These are phyloP conservation scores for Fraxinus baroniana DNA, from an alignment of 305 asterid species.

Conservation along the genomic window DNA sequence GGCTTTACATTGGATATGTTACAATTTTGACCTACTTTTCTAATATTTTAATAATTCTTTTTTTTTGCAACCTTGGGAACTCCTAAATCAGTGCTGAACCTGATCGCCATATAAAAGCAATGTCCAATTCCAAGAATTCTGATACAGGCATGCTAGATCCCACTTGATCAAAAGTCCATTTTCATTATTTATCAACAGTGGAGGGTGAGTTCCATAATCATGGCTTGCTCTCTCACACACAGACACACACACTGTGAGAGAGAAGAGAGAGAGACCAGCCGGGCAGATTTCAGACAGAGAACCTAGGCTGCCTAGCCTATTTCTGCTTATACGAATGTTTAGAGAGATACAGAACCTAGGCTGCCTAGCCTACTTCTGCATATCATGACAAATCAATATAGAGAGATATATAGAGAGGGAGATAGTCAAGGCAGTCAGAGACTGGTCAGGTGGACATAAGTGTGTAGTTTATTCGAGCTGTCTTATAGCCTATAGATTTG, in stretches of 20 bases:
- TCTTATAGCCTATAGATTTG: conserved; percentile 15
- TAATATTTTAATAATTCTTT: not conserved
- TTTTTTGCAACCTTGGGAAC: conserved; percentile 12
- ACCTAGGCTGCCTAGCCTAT: not conserved
- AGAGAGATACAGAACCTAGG: not conserved
- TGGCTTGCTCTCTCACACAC: not conserved
- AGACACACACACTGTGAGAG: not conserved
- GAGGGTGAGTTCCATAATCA: not conserved
- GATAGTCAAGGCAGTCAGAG: conserved; percentile 15
- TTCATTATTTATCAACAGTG: not conserved
- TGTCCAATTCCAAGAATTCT: conserved; percentile 24
- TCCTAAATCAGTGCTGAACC: conserved; percentile 11
- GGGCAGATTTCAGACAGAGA: not conserved
- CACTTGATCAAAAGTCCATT: conserved; percentile 3
- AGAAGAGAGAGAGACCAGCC: conserved; percentile 1
- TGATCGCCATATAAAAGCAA: not conserved
- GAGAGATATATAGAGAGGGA: not conserved
- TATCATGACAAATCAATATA: not conserved
- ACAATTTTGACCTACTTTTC: not conserved
- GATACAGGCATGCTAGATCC: conserved; percentile 29
- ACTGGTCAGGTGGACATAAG: not conserved
- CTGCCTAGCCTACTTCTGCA: not conserved
- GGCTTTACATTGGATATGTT: not conserved
- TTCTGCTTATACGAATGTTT: not conserved
- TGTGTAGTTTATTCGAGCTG: conserved; percentile 24